A percentile compares a stretch with the other conserved stretches of the same genome.
Conservation (phyloP, 2,329 filamentous ascomycete species). For the Orbilia oligospora region DNA sequence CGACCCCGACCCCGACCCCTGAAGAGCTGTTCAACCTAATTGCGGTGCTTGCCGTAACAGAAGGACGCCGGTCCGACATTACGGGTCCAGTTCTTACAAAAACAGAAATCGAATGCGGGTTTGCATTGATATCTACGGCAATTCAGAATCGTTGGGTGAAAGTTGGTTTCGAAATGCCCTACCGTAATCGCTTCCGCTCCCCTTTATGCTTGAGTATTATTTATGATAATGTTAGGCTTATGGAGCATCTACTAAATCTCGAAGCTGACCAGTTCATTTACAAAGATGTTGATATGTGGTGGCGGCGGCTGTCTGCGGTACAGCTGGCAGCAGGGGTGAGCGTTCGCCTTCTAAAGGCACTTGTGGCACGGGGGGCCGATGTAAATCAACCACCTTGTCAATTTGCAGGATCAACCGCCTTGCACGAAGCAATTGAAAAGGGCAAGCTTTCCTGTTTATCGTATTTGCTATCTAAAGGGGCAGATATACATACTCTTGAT, state of each 20-base stretch:
- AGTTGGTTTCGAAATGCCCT: background rate
- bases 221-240: background rate
- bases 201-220: background rate
- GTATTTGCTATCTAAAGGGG: slow-evolving; percentile 15
- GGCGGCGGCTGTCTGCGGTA: background rate
- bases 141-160: background rate
- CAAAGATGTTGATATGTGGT: no score
- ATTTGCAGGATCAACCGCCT: background rate
- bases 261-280: background rate
- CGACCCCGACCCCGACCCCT: background rate
- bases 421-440: background rate
- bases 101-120: background rate
- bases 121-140: background rate
- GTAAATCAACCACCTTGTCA: background rate
- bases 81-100: background rate
- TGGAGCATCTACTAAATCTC: slow-evolving; percentile 7
- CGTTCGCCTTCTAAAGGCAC: slow-evolving; percentile 1
- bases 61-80: background rate
- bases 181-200: background rate
- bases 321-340: slow-evolving; percentile 6
- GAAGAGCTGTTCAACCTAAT: background rate
- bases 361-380: background rate
- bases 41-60: background rate
- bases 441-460: background rate
- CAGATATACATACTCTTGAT: slow-evolving; percentile 4